A percentile compares a stretch with the other conserved stretches of the same genome.
Evolutionary conservation across 306 rosid genomes (phyloP).

Genomic region (Acmispon strigosus): DNA sequence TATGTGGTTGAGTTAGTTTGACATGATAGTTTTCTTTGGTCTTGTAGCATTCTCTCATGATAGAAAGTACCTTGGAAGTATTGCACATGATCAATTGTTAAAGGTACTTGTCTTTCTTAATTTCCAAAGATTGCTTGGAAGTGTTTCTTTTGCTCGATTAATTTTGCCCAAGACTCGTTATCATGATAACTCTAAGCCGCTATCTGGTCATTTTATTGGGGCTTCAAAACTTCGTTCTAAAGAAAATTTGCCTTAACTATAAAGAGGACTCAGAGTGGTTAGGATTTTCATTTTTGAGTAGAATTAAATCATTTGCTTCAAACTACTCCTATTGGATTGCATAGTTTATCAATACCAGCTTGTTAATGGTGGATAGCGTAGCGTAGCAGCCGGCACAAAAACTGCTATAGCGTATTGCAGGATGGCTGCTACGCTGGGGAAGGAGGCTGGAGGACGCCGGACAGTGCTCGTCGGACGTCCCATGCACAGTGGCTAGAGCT

Average conservation of each 20-base stretch:
- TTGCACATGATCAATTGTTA: conserved; percentile 68
- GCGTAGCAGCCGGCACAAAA: no score
- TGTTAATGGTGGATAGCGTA: no score
- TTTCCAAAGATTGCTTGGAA: not conserved
- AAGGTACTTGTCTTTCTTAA: conserved; percentile 47
- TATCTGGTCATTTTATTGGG: not conserved
- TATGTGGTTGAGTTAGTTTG: conserved; percentile 4
- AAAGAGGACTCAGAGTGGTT: no score
- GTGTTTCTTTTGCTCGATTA: not conserved
- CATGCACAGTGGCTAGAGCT: no score
- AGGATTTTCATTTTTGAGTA: no score
- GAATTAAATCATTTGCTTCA: no score
- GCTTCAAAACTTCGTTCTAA: not conserved
- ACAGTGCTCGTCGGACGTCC: no score
- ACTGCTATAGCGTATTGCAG: no score
- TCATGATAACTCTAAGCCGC: not conserved
- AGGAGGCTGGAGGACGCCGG: no score
- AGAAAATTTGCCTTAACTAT: not conserved
- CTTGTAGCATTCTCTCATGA: conserved; percentile 73
- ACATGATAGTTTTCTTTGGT: conserved; percentile 23
- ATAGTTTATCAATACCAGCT: no score
- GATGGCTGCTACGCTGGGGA: no score
- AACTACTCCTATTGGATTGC: no score
- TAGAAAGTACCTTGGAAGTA: conserved; percentile 74
- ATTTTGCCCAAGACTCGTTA: not conserved